phyloP scores from a whole-genome alignment of 1,139 yeast genomes.

The Hanseniaspora sp. region DNA sequence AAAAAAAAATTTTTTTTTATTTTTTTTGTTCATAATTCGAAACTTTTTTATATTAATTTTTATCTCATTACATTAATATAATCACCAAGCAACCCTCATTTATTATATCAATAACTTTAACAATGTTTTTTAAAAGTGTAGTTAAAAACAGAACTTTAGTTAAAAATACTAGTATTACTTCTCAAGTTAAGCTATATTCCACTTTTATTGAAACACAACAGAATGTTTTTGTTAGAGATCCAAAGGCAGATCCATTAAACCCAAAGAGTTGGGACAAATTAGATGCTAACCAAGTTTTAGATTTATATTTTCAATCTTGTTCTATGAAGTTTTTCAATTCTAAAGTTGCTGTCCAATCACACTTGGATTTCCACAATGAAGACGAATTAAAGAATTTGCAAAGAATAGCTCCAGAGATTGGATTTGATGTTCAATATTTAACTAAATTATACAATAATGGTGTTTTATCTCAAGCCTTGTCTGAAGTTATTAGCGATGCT shows the following conservation, averaged over 20 bases:
- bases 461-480: conserved; percentile 31
- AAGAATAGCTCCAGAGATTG: conserved; percentile 32
- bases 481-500: conserved; percentile 27
- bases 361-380: conserved; percentile 26
- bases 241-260: conserved; percentile 21
- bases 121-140: neutral
- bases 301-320: conserved; percentile 37
- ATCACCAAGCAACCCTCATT: too few relatives aligned
- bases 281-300: conserved; percentile 48
- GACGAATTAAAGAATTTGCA: conserved; percentile 39
- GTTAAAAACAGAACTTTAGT: neutral
- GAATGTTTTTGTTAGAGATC: neutral
- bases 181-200: neutral
- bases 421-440: conserved; percentile 29
- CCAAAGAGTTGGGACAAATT: conserved; percentile 58
- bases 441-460: conserved; percentile 30
- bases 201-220: neutral
- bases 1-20: neutral
- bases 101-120: neutral
- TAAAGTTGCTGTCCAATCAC: conserved; percentile 5
- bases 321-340: conserved; percentile 10
- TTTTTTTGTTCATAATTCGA: too few relatives aligned
- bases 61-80: too few relatives aligned
- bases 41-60: too few relatives aligned
- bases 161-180: neutral